Percentiles rank a stretch among this genome's conserved stretches.
These are phyloP conservation scores for Collybiopsis luxurians DNA, from an alignment of 768 basidiomycete genomes.

Conservation along the genomic window DNA sequence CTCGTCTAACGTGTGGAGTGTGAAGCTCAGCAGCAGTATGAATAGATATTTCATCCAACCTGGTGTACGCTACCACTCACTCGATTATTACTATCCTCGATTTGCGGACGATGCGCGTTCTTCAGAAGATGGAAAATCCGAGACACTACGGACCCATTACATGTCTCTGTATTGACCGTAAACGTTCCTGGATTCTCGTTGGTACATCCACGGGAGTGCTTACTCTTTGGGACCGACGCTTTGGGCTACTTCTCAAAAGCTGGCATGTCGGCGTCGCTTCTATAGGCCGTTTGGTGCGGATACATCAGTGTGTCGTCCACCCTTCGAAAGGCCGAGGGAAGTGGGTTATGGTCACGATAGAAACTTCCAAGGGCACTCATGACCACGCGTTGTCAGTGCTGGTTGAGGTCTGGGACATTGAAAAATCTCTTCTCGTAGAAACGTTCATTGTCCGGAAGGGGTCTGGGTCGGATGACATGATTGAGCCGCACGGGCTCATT, in stretches of 20 bases:
- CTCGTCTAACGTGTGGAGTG: not conserved
- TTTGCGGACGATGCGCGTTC: constrained; percentile 76
- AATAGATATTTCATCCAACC: constrained; percentile 72
- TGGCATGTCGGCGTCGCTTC: constrained; percentile 73
- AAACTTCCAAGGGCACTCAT: constrained; percentile 40
- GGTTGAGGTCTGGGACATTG: constrained; percentile 93
- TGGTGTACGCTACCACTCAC: constrained; percentile 84
- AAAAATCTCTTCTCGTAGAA: constrained; percentile 76
- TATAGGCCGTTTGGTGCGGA: constrained; percentile 49
- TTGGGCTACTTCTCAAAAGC: constrained; percentile 82
- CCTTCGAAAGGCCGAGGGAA: constrained; percentile 85
- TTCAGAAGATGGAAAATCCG: constrained; percentile 81
- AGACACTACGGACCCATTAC: constrained; percentile 86
- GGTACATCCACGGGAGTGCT: constrained; percentile 85
- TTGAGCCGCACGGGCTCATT: constrained; percentile 49
- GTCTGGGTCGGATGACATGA: constrained; percentile 42
- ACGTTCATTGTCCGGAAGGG: constrained; percentile 63
- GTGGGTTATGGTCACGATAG: constrained; percentile 86
- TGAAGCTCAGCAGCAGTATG: not conserved
- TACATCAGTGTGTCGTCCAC: constrained; percentile 78
- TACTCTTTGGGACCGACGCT: constrained; percentile 93
- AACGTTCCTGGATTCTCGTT: constrained; percentile 83
- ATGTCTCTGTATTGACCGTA: constrained; percentile 78
- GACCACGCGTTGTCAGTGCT: constrained; percentile 49
- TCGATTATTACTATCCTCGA: constrained; percentile 76